A percentile compares a stretch with the other conserved stretches of the same genome.
phyloP scores from a whole-genome alignment of 257 asterid species.

The Datura wrightii region DNA sequence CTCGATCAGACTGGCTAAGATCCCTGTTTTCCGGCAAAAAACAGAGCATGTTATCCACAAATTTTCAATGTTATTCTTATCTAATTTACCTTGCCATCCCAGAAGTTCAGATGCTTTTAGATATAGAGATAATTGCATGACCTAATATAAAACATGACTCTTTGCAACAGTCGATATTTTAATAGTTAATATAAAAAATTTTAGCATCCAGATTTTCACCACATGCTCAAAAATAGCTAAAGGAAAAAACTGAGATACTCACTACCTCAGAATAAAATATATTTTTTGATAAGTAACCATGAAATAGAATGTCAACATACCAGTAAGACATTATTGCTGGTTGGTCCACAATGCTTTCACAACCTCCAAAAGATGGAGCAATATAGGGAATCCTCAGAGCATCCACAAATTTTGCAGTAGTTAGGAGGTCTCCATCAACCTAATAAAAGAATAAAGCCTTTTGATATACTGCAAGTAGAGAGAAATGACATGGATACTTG shows the following conservation, averaged over 20 bases:
- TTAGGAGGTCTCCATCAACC: constrained; percentile 84
- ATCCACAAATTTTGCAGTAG: constrained; percentile 83
- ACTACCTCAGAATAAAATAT: neutral
- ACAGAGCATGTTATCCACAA: neutral
- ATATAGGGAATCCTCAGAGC: constrained; percentile 79
- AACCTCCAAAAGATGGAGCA: constrained; percentile 96
- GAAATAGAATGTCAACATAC: constrained; percentile 44
- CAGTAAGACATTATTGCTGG: constrained; percentile 98
- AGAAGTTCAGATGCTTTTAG: neutral
- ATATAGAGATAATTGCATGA: neutral
- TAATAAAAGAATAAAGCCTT: constrained; percentile 31
- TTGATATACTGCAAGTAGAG: neutral
- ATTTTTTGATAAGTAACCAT: neutral
- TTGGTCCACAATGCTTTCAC: constrained; percentile 95
- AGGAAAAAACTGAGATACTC: neutral
- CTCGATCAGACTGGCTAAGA: constrained; percentile 78
- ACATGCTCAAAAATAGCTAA: neutral
- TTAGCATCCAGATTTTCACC: neutral
- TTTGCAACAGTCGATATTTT: neutral
- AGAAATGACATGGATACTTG: neutral
- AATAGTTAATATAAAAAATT: neutral
- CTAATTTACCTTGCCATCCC: neutral
- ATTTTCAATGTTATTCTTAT: neutral
- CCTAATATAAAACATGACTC: neutral
- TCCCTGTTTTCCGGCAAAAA: constrained; percentile 60